Percentiles rank a stretch among this genome's conserved stretches.
These are phyloP conservation scores for Fagus sylvatica DNA, from an alignment of 306 rosid genomes.

Conservation along the genomic window DNA sequence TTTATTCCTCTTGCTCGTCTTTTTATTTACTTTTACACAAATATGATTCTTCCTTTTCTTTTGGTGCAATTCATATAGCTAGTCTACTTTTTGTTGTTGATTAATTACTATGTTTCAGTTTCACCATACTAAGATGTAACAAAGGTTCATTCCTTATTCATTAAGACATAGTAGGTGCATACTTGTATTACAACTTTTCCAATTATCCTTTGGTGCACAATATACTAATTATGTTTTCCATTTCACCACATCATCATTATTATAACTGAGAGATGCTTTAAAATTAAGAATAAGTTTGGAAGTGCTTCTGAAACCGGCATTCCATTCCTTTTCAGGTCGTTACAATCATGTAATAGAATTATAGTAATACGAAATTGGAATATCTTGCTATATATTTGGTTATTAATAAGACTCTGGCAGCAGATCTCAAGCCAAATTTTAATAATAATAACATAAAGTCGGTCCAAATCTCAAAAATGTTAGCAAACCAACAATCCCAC, in stretches of 20 bases:
- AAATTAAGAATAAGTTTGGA: too few species aligned
- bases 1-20: not conserved
- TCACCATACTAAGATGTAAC: not conserved
- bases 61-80: not conserved
- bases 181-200: too few species aligned
- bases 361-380: too few species aligned
- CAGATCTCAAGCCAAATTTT: not conserved
- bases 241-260: too few species aligned
- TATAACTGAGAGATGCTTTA: too few species aligned
- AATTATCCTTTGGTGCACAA: too few species aligned
- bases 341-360: too few species aligned
- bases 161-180: not conserved
- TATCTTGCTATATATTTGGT: too few species aligned
- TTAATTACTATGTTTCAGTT: not conserved
- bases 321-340: too few species aligned
- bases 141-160: not conserved
- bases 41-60: not conserved
- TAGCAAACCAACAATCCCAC: not conserved
- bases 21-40: not conserved
- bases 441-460: not conserved
- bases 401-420: not conserved
- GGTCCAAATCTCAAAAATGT: constrained; percentile 13
- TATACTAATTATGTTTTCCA: too few species aligned
- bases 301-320: too few species aligned
- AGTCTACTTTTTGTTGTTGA: too few species aligned